Conservation (phyloP, 208 protist species). For the Trypanosoma melophagium region DNA sequence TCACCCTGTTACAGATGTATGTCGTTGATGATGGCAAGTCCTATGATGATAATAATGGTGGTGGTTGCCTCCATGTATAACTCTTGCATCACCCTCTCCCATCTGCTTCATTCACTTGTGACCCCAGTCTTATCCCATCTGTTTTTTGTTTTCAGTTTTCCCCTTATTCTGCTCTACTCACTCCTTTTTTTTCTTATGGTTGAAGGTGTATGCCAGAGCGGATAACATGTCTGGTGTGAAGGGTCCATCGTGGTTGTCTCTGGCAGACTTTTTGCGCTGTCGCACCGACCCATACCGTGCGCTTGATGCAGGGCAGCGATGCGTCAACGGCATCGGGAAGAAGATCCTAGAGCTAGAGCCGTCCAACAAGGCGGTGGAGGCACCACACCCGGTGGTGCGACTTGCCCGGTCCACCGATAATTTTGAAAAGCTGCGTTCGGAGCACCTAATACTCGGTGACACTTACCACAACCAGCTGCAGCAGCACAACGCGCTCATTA, state of each 20-base stretch:
- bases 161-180: too few species aligned
- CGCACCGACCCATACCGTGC: conserved; percentile 21
- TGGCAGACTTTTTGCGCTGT: conserved; percentile 22
- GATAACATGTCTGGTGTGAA: not conserved
- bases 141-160: too few species aligned
- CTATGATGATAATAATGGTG: too few species aligned
- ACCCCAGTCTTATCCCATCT: too few species aligned
- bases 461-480: conserved; percentile 27
- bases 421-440: conserved; percentile 30
- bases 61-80: too few species aligned
- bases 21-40: too few species aligned
- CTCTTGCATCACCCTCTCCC: too few species aligned
- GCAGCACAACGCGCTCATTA: conserved; percentile 19
- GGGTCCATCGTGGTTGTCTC: conserved; percentile 28
- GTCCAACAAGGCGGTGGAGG: conserved; percentile 14
- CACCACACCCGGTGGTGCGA: conserved; percentile 26
- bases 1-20: not conserved
- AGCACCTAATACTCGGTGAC: conserved; percentile 29
- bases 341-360: conserved; percentile 11
- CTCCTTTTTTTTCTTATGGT: too few species aligned
- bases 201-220: too few species aligned
- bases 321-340: conserved; percentile 14
- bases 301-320: conserved; percentile 21
- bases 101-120: too few species aligned
- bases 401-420: conserved; percentile 10